Evolutionary conservation across 2,329 filamentous ascomycete genomes (phyloP).

Genomic region (Alternaria sp.): DNA sequence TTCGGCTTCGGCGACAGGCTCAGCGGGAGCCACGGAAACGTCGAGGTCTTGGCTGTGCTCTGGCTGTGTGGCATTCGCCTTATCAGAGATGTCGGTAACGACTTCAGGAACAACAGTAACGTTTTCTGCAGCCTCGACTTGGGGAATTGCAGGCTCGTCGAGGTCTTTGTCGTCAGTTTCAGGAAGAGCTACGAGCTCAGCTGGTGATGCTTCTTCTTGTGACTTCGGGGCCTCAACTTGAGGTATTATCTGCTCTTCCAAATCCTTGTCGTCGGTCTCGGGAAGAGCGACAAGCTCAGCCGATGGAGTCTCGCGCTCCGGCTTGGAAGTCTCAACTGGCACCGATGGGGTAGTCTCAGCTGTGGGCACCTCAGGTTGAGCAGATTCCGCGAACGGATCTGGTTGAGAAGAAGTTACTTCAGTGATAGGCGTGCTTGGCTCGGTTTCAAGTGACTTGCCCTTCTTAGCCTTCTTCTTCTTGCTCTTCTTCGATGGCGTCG

Average conservation of each 20-base stretch:
- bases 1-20: slow-evolving; percentile 9
- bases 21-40: neutral
- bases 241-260: neutral
- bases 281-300: slow-evolving; percentile 4
- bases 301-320: neutral
- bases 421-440: slow-evolving; percentile 11
- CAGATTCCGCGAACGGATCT: neutral
- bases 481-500: slow-evolving; percentile 49
- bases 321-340: neutral
- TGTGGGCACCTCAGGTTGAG: neutral
- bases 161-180: slow-evolving; percentile 3
- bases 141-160: neutral
- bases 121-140: neutral
- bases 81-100: neutral
- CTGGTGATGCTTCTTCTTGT: neutral
- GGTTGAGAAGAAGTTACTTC: slow-evolving; percentile 7
- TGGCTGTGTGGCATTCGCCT: neutral
- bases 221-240: neutral
- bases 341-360: neutral
- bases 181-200: neutral
- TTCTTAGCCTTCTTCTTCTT: slow-evolving; percentile 48
- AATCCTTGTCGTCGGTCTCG: neutral
- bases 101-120: neutral
- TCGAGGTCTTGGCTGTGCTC: slow-evolving; percentile 10
- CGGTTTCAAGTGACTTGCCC: slow-evolving; percentile 10